These are phyloP conservation scores for Agrocybe praecox DNA, from an alignment of 768 basidiomycete genomes.

Conservation along the genomic window DNA sequence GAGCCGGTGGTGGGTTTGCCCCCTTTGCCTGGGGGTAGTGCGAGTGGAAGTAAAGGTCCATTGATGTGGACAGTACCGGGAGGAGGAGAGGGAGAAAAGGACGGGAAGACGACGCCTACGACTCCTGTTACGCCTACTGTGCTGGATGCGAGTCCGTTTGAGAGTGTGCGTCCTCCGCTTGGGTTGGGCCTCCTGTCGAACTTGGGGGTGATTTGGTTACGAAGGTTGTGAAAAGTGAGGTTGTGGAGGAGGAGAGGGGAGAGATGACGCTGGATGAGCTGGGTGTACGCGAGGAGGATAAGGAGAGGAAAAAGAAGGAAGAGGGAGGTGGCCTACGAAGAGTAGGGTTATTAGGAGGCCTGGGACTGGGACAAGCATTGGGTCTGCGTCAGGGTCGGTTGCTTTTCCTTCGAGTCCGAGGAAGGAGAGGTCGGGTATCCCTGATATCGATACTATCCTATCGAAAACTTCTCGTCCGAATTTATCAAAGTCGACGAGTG, in stretches of 20 bases:
- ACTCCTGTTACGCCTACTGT: background rate
- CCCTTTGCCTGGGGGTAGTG: conserved; percentile 2
- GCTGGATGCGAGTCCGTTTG: background rate
- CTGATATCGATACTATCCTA: conserved; percentile 3
- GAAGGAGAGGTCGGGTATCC: conserved; percentile 3
- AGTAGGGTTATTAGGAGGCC: too few relatives aligned
- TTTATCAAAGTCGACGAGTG: background rate
- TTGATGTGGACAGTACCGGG: too few relatives aligned
- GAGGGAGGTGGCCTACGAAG: too few relatives aligned
- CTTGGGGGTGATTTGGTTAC: conserved; percentile 5
- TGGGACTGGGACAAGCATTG: too few relatives aligned
- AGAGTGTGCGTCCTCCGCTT: background rate
- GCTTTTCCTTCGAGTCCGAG: too few relatives aligned
- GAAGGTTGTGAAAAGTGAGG: background rate
- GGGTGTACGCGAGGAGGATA: too few relatives aligned
- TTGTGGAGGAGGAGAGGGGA: background rate
- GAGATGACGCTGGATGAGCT: background rate
- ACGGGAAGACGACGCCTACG: background rate
- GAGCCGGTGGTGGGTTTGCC: conserved; percentile 11
- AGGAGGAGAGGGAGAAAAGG: background rate
- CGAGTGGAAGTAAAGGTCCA: background rate
- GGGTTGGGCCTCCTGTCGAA: conserved; percentile 4
- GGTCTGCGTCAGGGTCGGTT: too few relatives aligned
- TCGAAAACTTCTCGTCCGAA: background rate
- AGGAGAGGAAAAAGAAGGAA: too few relatives aligned